Evolutionary conservation across 116 monocot genomes (phyloP), one percentile per base, ranked within the genome.

Genomic region (Posidonia oceanica): DNA sequence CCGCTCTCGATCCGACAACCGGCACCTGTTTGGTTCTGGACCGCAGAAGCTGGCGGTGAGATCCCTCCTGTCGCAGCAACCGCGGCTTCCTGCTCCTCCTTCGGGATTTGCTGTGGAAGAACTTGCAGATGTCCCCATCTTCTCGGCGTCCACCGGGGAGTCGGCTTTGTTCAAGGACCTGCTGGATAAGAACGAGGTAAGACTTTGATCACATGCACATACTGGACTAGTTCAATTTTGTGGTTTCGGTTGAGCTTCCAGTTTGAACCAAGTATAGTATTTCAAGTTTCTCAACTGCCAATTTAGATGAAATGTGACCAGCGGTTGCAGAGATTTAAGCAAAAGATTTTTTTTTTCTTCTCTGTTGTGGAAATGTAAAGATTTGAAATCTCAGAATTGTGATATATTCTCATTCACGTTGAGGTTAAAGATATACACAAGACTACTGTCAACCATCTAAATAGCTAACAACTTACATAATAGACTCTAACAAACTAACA

Each of bases 171-270:
- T 84, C 71, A 66, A 59, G 22, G 77, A 84, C 66, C 68, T 80
- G 11, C 80, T 77, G 80, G 80, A 80, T 39, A 80, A 80, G 39
- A 77, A 78, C 36, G 82, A 82, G 75, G 82, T 81, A 11, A 23
- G 51, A 21, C 29, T 52, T 41, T 17, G 36, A 37, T 36, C 60
- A 3, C 29, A 29, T 29, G 29, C 29, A 29, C 29, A 29, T 29
- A 29, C 29, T 29, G 29, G 29, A 29, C 29, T 29, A 29, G 29
- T 29, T 29, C 29, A 29, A 29, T 29, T 29, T 29, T 29, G 16
- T 54, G 61, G 60, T 38, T 20, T n/a, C 4, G 2, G 37, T 39
- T 60, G 22, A 14, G 10, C 10, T 21, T 71, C 3, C 4, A 48
- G 39, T 39, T 57, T n/a, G 22, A 20, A 15, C 36, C 57, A 15